A percentile compares a stretch with the other conserved stretches of the same genome.
These are phyloP conservation scores for Corrigiola litoralis DNA, from an alignment of 179 eudicot species.

Conservation along the genomic window DNA sequence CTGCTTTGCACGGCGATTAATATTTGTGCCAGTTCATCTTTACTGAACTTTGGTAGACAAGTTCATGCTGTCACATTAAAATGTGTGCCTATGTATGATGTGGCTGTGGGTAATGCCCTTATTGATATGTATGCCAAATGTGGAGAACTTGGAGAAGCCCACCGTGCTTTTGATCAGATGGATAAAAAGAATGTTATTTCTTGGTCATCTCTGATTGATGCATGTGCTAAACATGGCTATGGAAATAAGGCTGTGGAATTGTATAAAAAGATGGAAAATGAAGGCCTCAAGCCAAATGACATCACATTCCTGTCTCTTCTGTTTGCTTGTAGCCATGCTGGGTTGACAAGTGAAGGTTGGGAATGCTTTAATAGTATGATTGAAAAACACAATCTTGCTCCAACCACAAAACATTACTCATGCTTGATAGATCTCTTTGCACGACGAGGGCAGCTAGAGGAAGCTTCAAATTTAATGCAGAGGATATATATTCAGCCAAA, in stretches of 20 bases:
- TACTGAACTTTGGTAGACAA: constrained; percentile 53
- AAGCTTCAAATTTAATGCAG: constrained; percentile 39
- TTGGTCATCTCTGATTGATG: constrained; percentile 66
- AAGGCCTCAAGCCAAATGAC: constrained; percentile 58
- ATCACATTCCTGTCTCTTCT: constrained; percentile 61
- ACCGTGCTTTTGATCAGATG: constrained; percentile 40
- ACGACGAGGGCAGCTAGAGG: constrained; percentile 55
- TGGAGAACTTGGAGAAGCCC: constrained; percentile 54
- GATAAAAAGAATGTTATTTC: constrained; percentile 56
- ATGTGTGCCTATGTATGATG: constrained; percentile 33
- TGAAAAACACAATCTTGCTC: constrained; percentile 42
- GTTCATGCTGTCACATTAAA: constrained; percentile 52
- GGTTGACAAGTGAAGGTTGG: constrained; percentile 47
- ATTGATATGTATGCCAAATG: constrained; percentile 75
- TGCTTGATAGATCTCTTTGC: constrained; percentile 65
- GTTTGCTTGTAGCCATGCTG: constrained; percentile 69
- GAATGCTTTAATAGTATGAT: constrained; percentile 49
- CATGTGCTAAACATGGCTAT: constrained; percentile 58
- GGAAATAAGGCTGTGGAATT: constrained; percentile 43
- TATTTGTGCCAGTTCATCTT: constrained; percentile 50
- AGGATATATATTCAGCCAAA: constrained; percentile 40
- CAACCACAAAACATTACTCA: constrained; percentile 52
- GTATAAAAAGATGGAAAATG: constrained; percentile 46
- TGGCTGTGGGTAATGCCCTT: constrained; percentile 60
- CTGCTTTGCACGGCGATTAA: constrained; percentile 58